Percentiles rank a stretch among this genome's conserved stretches.
Evolutionary conservation across 306 rosid genomes (phyloP).

Genomic region (Erythrophleum fordii): DNA sequence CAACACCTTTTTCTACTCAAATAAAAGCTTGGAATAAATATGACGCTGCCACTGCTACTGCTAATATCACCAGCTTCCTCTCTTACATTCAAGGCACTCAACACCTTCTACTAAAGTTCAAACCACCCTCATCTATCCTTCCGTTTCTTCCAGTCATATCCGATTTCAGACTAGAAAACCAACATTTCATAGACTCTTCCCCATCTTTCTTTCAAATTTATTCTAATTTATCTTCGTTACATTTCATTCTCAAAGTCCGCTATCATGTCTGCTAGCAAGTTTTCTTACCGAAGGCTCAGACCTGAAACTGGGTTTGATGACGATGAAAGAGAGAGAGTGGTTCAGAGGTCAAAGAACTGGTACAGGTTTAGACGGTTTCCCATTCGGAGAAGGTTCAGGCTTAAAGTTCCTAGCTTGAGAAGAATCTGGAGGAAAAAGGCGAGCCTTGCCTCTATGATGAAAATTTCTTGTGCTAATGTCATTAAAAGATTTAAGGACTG

Average conservation of each 20-base stretch:
- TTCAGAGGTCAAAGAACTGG: slow-evolving; percentile 43
- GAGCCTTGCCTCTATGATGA: slow-evolving; percentile 37
- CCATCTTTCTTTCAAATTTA: background rate
- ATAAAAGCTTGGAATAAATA: background rate
- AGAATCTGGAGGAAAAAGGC: slow-evolving; percentile 47
- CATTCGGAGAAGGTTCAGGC: slow-evolving; percentile 47
- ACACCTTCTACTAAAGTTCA: slow-evolving; percentile 16
- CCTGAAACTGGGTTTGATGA: slow-evolving; percentile 34
- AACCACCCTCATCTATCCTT: slow-evolving; percentile 2
- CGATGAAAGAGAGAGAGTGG: slow-evolving; percentile 33
- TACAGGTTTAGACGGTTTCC: slow-evolving; percentile 42
- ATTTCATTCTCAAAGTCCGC: background rate
- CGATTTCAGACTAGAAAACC: slow-evolving; percentile 26
- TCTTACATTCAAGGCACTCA: slow-evolving; percentile 48
- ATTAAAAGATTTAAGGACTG: slow-evolving; percentile 45
- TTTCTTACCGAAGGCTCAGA: slow-evolving; percentile 60
- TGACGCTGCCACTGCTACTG: background rate
- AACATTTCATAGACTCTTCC: slow-evolving; percentile 13
- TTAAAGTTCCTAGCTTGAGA: slow-evolving; percentile 53
- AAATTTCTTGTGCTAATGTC: slow-evolving; percentile 29
- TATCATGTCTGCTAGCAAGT: slow-evolving; percentile 42
- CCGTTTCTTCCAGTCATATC: background rate
- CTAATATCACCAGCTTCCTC: slow-evolving; percentile 10
- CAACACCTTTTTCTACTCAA: no score
- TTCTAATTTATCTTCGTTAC: background rate